Conservation (phyloP, 805 yeast genomes). For the Suhomyces xylopsoci region DNA sequence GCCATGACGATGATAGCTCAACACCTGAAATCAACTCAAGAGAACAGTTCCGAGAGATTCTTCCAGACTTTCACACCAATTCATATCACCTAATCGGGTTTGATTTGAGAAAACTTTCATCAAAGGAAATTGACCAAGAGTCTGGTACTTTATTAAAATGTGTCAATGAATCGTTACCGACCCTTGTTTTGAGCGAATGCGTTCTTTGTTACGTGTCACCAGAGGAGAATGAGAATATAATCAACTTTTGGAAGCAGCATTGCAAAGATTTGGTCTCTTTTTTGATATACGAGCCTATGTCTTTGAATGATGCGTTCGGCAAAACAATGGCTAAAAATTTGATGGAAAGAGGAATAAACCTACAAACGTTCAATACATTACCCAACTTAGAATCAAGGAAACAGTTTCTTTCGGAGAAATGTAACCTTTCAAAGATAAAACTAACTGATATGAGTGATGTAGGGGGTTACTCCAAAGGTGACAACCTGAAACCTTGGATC, state of each 20-base stretch:
- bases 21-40: conserved; percentile 10
- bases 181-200: conserved; percentile 69
- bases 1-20: conserved; percentile 3
- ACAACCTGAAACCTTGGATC: conserved; percentile 40
- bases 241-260: conserved; percentile 39
- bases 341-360: conserved; percentile 54
- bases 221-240: conserved; percentile 42
- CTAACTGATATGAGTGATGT: conserved; percentile 47
- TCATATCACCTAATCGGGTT: conserved; percentile 52
- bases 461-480: conserved; percentile 33
- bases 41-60: conserved; percentile 21
- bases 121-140: conserved; percentile 3
- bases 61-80: conserved; percentile 31
- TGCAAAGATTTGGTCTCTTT: conserved; percentile 25
- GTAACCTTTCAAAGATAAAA: conserved; percentile 27
- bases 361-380: conserved; percentile 55
- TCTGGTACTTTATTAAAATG: conserved; percentile 10
- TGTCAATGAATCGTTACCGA: conserved; percentile 43
- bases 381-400: conserved; percentile 39
- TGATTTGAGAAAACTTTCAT: conserved; percentile 47
- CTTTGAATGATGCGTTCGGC: conserved; percentile 62
- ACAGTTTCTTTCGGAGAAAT: conserved; percentile 18
- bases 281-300: conserved; percentile 69
- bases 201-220: conserved; percentile 68
- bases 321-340: conserved; percentile 63